Percentiles rank a stretch among this genome's conserved stretches.
Conservation (phyloP, 495 filamentous ascomycete genomes). For the Penicillium cinerascens region DNA sequence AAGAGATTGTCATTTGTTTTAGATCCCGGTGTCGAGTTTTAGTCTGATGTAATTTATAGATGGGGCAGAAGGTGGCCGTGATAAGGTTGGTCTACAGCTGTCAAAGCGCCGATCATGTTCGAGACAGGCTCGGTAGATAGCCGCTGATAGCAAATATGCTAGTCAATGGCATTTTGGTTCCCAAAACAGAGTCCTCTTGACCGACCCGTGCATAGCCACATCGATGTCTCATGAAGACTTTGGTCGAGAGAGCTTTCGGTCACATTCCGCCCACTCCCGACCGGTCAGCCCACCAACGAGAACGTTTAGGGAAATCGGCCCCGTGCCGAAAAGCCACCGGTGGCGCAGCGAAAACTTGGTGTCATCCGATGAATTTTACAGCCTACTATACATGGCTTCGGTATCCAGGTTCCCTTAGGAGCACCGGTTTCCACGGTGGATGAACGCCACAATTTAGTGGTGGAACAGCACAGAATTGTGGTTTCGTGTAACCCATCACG, state of each 20-base stretch:
- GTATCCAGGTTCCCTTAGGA: too few relatives aligned
- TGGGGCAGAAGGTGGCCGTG: neutral
- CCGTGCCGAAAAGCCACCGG: neutral
- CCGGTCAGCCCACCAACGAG: conserved; percentile 12
- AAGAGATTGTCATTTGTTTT: too few relatives aligned
- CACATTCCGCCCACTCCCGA: neutral
- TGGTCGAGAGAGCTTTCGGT: neutral
- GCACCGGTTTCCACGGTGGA: too few relatives aligned
- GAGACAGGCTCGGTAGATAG: neutral
- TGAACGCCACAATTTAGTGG: too few relatives aligned
- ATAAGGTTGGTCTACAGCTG: conserved; percentile 3
- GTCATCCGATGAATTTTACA: neutral
- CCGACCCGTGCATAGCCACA: too few relatives aligned
- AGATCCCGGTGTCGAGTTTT: too few relatives aligned
- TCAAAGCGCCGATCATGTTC: conserved; percentile 7
- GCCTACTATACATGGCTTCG: neutral
- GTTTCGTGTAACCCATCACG: too few relatives aligned
- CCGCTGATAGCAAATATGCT: neutral
- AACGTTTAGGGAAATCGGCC: conserved; percentile 2
- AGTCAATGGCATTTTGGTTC: neutral
- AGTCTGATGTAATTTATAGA: too few relatives aligned
- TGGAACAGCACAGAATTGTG: neutral
- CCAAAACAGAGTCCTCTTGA: neutral
- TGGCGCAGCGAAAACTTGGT: neutral
- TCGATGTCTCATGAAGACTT: neutral